These are phyloP conservation scores for Rhynchospora tenuis DNA, from an alignment of 176 grass and related monocot species.

Conservation along the genomic window DNA sequence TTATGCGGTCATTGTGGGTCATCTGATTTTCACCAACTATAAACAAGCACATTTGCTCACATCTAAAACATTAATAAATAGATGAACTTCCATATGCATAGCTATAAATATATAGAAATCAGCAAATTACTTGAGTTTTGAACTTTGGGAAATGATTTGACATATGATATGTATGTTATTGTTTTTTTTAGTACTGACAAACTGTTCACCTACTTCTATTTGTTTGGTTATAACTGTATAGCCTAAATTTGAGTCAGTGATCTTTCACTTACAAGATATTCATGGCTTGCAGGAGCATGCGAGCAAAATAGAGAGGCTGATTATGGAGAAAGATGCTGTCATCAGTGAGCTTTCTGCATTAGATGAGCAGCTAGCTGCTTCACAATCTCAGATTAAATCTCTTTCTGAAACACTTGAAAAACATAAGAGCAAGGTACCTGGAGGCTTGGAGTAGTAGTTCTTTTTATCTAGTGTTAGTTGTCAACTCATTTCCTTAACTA, in stretches of 20 bases:
- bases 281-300: conserved; percentile 54
- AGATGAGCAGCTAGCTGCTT: conserved; percentile 67
- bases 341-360: conserved; percentile 66
- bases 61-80: background rate
- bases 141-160: background rate
- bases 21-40: background rate
- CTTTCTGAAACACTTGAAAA: conserved; percentile 53
- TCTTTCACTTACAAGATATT: background rate
- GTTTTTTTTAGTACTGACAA: background rate
- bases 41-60: background rate
- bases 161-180: background rate
- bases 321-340: conserved; percentile 97
- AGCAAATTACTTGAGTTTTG: background rate
- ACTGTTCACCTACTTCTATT: background rate
- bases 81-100: background rate
- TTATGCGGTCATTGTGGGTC: background rate
- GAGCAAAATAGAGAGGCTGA: conserved; percentile 70
- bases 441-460: conserved; percentile 23
- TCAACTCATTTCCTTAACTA: background rate
- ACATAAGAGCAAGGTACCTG: conserved; percentile 56
- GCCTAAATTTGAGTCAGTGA: background rate
- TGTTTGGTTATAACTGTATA: conserved; percentile 2
- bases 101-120: background rate
- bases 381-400: conserved; percentile 61
- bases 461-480: background rate